phyloP scores from a whole-genome alignment of 176 grass and related monocot species.

The Chloris gayana region DNA sequence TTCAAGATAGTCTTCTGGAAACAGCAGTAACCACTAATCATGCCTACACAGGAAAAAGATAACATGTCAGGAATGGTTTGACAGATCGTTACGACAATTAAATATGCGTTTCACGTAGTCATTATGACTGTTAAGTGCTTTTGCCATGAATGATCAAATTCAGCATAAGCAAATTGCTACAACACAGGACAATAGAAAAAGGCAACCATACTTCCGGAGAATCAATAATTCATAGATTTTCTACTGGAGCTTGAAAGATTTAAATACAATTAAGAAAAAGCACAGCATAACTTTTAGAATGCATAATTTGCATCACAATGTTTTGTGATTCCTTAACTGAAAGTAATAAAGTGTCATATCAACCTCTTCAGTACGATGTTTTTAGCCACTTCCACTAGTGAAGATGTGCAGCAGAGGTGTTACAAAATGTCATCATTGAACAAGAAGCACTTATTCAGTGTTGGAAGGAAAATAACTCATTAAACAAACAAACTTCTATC shows the following conservation, averaged over 20 bases:
- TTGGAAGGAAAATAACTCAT: constrained; percentile 1
- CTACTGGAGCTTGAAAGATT: neutral
- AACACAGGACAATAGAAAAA: neutral
- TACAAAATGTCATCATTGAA: neutral
- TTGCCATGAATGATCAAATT: neutral
- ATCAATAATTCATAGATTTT: too few species aligned
- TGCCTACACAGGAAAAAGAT: constrained; percentile 31
- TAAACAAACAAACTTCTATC: constrained; percentile 8
- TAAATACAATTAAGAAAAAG: neutral
- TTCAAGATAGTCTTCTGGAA: neutral
- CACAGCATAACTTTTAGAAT: neutral
- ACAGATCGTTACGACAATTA: neutral
- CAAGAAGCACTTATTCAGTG: neutral
- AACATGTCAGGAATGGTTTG: neutral
- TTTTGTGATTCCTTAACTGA: neutral
- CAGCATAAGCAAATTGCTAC: neutral
- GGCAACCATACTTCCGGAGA: neutral
- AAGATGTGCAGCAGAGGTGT: neutral
- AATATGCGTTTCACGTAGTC: neutral
- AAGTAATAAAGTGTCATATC: neutral
- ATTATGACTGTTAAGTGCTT: neutral
- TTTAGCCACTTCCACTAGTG: constrained; percentile 6
- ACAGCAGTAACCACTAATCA: constrained; percentile 4
- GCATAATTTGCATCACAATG: neutral
- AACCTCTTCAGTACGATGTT: neutral